Base-by-base conservation (phyloP, 2,329 filamentous ascomycete species). In the Macroventuria anomochaeta region DNA sequence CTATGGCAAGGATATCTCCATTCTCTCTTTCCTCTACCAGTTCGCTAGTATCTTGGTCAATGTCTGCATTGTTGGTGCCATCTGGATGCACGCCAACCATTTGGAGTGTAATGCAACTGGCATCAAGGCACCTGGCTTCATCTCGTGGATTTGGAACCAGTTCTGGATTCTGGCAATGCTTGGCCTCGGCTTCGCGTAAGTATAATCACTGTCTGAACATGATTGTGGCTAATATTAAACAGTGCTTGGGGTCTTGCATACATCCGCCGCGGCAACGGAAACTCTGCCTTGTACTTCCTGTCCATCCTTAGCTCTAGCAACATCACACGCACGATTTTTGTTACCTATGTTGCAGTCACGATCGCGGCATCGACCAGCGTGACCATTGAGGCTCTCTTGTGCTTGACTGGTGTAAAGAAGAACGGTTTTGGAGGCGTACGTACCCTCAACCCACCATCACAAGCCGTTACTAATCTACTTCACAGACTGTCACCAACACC, bases 41-140 rank as follows among this genome's bases (percentile, higher is more conserved):
- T 48, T 51, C n/a, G 58, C 58, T 18, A 53, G 47, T n/a, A 63
- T 63, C 8, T 18, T 63, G 17, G 41, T 57, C 3, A 57, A 63
- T 23, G 38, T 60, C 2, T 43, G 40, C 48, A 61, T 63, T 6
- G 56, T 80, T 12, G 60, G 60, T 21, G 60, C 58, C 3, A 63
- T 63, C 31, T 63, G 60, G 60, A 59, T 63, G 37, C 43, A 55
- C 3, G 56, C 60, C 38, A 63, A 63, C 46, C 56, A 63, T 29
- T n/a, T 63, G 1, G 56, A 63, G 18, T 57, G 54, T 36, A 63
- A 63, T 15, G 56, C 44, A 2, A 59, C 60, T 3, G 51, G 58
- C 0, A 52, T 63, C 7, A 53, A 41, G 12, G 55, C 55, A 32
- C 60, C 60, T 18, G 60, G 60, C 11, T 38, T 61, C 10, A 12